phyloP scores from a whole-genome alignment of 2,329 filamentous ascomycete species.

The Metarhizium guizhouense region DNA sequence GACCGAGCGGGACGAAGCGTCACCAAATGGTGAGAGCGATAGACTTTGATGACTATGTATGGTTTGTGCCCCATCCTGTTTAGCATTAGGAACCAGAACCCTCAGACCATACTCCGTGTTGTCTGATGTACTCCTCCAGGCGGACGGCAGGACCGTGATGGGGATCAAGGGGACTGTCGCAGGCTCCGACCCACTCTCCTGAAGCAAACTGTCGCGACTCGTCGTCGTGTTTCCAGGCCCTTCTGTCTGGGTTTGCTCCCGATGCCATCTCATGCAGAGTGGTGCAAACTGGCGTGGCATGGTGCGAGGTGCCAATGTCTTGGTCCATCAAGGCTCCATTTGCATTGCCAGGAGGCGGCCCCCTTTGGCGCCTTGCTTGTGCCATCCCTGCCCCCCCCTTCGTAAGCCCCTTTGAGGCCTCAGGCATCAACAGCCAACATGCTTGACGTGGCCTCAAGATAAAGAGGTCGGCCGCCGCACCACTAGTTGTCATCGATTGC shows the following conservation, averaged over 20 bases:
- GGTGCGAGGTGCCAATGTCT: background rate
- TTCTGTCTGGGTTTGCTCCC: background rate
- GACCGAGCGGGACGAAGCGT: background rate
- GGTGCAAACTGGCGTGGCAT: background rate
- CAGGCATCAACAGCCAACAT: constrained; percentile 17
- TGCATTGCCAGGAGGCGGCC: background rate
- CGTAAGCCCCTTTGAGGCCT: constrained; percentile 17
- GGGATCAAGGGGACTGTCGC: background rate
- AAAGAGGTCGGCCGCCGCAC: constrained; percentile 3
- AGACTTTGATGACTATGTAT: background rate
- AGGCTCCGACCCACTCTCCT: background rate
- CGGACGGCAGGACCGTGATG: background rate
- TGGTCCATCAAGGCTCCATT: background rate
- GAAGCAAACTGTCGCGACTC: background rate
- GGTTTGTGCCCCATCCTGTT: background rate
- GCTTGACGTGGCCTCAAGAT: constrained; percentile 22
- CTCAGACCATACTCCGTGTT: too few relatives aligned
- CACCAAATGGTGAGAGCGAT: background rate
- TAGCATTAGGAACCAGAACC: too few relatives aligned
- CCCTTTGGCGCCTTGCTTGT: background rate
- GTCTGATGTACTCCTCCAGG: background rate
- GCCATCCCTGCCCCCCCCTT: background rate
- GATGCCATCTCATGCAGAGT: background rate
- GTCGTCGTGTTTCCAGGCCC: background rate
- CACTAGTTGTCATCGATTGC: background rate